These are phyloP conservation scores for Blastomyces emzantsi DNA, from an alignment of 2,329 filamentous ascomycete genomes.

Conservation along the genomic window DNA sequence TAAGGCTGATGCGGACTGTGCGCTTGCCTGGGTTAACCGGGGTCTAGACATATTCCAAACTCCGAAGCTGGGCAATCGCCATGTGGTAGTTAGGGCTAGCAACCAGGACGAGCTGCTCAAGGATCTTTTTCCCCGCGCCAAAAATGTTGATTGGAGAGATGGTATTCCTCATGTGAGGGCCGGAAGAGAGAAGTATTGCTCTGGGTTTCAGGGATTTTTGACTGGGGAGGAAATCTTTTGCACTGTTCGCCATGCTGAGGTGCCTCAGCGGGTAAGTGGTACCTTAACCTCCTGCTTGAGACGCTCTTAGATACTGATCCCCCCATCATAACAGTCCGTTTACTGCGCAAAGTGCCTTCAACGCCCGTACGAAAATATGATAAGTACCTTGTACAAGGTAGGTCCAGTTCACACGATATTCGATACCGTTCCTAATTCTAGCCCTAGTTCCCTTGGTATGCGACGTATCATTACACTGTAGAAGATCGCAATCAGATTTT, in stretches of 20 bases:
- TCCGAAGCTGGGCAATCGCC: constrained; percentile 41
- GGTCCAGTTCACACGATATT: constrained; percentile 3
- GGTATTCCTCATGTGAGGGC: constrained; percentile 28
- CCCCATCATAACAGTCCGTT: constrained; percentile 18
- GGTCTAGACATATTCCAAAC: constrained; percentile 29
- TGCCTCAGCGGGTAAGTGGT: constrained; percentile 40
- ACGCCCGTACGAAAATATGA: constrained; percentile 46
- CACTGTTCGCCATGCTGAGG: constrained; percentile 40
- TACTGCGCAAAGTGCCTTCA: constrained; percentile 43
- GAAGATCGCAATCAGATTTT: constrained; percentile 41
- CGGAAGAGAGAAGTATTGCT: constrained; percentile 37
- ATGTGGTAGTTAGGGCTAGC: constrained; percentile 40
- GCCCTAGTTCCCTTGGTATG: constrained; percentile 44
- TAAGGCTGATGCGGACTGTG: constrained; percentile 30
- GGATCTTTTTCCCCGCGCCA: constrained; percentile 45
- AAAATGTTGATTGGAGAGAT: constrained; percentile 40
- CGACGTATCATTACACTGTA: constrained; percentile 38
- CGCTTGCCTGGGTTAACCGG: constrained; percentile 31
- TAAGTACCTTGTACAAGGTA: constrained; percentile 45
- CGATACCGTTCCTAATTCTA: constrained; percentile 11
- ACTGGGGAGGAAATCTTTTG: constrained; percentile 43
- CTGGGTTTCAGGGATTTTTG: constrained; percentile 45
- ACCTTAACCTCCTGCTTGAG: neutral
- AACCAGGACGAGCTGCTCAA: constrained; percentile 42
- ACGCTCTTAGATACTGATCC: neutral